Evolutionary conservation across 441 rosid genomes (phyloP).

Genomic region (Pelargonium citronellum): DNA sequence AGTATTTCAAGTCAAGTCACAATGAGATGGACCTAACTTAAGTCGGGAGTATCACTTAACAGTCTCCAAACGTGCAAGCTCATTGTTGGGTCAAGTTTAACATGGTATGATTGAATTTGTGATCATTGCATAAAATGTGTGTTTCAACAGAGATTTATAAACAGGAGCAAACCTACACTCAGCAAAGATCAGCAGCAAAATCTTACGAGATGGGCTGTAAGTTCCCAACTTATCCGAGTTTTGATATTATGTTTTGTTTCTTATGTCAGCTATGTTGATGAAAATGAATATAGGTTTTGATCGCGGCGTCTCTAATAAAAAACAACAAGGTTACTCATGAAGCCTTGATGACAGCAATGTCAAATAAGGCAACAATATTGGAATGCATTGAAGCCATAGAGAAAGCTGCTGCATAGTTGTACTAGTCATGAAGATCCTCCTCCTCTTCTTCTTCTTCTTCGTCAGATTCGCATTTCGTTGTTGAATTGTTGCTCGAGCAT

Average conservation of each 20-base stretch:
- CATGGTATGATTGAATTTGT: not conserved
- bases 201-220: constrained; percentile 94
- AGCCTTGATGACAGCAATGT: constrained; percentile 71
- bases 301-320: constrained; percentile 69
- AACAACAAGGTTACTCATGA: constrained; percentile 61
- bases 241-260: not conserved
- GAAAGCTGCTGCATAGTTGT: constrained; percentile 29
- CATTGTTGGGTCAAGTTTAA: too few relatives aligned
- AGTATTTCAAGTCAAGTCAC: too few relatives aligned
- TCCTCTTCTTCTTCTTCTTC: too few relatives aligned
- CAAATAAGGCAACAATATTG: constrained; percentile 58
- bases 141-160: constrained; percentile 59
- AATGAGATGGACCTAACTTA: too few relatives aligned
- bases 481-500: too few relatives aligned
- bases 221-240: constrained; percentile 19
- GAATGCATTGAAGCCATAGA: constrained; percentile 76
- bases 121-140: not conserved
- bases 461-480: too few relatives aligned
- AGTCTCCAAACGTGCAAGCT: too few relatives aligned
- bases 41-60: too few relatives aligned
- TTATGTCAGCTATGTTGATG: not conserved
- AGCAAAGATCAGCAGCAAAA: constrained; percentile 87
- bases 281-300: constrained; percentile 45
- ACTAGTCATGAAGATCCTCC: too few relatives aligned
- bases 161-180: constrained; percentile 70